A percentile compares a stretch with the other conserved stretches of the same genome.
These are phyloP conservation scores for Lachnellula suecica DNA, from an alignment of 2,329 filamentous ascomycete species.

Conservation along the genomic window DNA sequence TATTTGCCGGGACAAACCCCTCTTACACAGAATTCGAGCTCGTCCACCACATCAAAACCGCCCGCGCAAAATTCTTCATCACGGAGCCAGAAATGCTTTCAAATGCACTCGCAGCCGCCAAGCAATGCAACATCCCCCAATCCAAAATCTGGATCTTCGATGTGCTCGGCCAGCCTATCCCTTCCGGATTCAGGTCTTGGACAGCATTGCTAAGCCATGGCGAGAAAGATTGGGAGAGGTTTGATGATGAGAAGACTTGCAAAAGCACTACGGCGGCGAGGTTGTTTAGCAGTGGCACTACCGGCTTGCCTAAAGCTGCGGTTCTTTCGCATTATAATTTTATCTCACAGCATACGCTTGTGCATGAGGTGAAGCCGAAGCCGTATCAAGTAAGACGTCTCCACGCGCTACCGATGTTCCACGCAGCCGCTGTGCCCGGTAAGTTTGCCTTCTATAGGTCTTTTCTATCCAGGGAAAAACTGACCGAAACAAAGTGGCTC, in stretches of 20 bases:
- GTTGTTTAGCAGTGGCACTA: conserved; percentile 47
- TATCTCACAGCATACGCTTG: conserved; percentile 37
- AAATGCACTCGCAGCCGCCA: conserved; percentile 19
- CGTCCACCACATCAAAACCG: conserved; percentile 28
- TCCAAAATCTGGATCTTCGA: conserved; percentile 30
- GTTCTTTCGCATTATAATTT: conserved; percentile 36
- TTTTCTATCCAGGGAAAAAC: background rate
- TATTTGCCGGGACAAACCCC: conserved; percentile 29
- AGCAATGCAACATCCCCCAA: conserved; percentile 27
- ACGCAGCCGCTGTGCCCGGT: conserved; percentile 69
- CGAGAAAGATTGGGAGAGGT: conserved; percentile 26
- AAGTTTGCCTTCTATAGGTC: background rate
- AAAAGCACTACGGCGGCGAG: conserved; percentile 40
- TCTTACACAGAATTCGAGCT: conserved; percentile 30
- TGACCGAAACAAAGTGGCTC: conserved; percentile 57
- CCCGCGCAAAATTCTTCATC: conserved; percentile 27
- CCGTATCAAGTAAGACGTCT: conserved; percentile 54
- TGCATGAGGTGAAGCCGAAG: conserved; percentile 50
- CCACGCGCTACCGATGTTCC: conserved; percentile 52
- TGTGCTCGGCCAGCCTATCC: conserved; percentile 16
- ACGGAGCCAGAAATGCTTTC: conserved; percentile 24
- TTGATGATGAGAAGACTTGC: conserved; percentile 23
- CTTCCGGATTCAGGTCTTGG: conserved; percentile 23
- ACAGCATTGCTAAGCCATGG: conserved; percentile 21
- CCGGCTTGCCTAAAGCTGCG: conserved; percentile 54